Evolutionary conservation across 371 early-diverging fungal species (phyloP).

Genomic region (Mucor plumbeus): DNA sequence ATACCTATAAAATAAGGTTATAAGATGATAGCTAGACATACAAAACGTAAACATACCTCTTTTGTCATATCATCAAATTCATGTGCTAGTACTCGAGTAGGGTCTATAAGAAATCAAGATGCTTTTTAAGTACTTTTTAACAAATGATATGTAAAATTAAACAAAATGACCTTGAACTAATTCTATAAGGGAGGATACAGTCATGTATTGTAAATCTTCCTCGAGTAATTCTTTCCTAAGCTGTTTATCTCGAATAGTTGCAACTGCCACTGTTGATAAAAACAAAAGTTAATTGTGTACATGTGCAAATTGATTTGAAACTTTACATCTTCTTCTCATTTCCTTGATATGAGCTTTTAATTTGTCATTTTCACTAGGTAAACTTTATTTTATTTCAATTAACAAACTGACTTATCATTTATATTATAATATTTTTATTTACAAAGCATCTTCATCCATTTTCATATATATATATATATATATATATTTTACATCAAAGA

Average conservation of each 20-base stretch:
- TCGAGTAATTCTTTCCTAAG: slow-evolving; percentile 36
- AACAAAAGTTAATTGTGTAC: too few relatives aligned
- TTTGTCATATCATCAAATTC: slow-evolving; percentile 33
- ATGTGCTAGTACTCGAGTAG: slow-evolving; percentile 28
- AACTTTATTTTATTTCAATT: neutral
- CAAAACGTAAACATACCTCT: neutral
- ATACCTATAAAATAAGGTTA: slow-evolving; percentile 21
- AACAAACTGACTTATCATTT: neutral
- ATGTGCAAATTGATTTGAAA: too few relatives aligned
- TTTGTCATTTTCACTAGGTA: slow-evolving; percentile 17
- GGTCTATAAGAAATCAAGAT: slow-evolving; percentile 25
- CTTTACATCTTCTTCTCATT: slow-evolving; percentile 18
- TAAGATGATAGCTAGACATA: neutral
- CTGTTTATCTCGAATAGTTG: slow-evolving; percentile 30
- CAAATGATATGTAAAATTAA: neutral
- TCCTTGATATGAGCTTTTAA: slow-evolving; percentile 20
- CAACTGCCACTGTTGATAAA: slow-evolving; percentile 25
- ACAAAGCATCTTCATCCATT: slow-evolving; percentile 11
- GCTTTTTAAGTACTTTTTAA: too few relatives aligned
- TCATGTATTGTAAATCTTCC: slow-evolving; percentile 38
- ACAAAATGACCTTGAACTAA: slow-evolving; percentile 21
- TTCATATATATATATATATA: too few relatives aligned
- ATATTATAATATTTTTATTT: neutral
- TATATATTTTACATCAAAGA: neutral
- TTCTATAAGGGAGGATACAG: slow-evolving; percentile 28